These are phyloP conservation scores for Thymus mandschuricus DNA, from an alignment of 257 asterid genomes.

Conservation along the genomic window DNA sequence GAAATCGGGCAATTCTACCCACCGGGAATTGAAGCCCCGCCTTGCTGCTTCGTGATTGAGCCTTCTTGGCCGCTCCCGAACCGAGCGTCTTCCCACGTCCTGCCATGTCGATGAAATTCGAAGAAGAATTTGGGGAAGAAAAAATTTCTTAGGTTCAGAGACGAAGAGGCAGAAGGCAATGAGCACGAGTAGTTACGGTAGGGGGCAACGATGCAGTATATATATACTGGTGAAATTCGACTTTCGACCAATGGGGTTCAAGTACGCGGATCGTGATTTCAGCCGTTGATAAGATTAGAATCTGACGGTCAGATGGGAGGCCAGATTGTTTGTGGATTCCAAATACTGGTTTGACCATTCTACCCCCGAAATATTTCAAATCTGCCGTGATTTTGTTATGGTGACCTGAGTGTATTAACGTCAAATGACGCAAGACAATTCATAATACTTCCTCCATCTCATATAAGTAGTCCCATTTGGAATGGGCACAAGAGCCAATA, in stretches of 20 bases:
- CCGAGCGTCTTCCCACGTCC: slow-evolving; percentile 58
- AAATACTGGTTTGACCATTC: background rate
- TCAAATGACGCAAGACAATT: no score
- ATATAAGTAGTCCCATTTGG: no score
- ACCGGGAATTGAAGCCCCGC: slow-evolving; percentile 60
- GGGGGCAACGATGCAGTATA: background rate
- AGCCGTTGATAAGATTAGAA: slow-evolving; percentile 36
- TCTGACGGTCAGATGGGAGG: slow-evolving; percentile 29
- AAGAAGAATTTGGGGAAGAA: background rate
- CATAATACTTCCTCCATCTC: no score
- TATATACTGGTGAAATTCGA: slow-evolving; percentile 31
- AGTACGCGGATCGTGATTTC: slow-evolving; percentile 31
- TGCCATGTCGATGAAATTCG: slow-evolving; percentile 34
- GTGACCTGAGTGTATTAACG: background rate
- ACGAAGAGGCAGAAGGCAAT: background rate
- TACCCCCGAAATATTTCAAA: slow-evolving; percentile 1
- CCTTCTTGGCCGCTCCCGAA: slow-evolving; percentile 52
- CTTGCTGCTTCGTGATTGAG: slow-evolving; percentile 52
- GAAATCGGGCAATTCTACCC: slow-evolving; percentile 54
- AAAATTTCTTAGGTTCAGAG: background rate
- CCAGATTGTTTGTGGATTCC: background rate
- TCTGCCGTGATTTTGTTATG: background rate
- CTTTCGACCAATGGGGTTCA: slow-evolving; percentile 16
- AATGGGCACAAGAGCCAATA: no score
- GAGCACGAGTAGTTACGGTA: background rate